These are phyloP conservation scores for Colletotrichum shisoi DNA, from an alignment of 2,329 filamentous ascomycete species.

Conservation along the genomic window DNA sequence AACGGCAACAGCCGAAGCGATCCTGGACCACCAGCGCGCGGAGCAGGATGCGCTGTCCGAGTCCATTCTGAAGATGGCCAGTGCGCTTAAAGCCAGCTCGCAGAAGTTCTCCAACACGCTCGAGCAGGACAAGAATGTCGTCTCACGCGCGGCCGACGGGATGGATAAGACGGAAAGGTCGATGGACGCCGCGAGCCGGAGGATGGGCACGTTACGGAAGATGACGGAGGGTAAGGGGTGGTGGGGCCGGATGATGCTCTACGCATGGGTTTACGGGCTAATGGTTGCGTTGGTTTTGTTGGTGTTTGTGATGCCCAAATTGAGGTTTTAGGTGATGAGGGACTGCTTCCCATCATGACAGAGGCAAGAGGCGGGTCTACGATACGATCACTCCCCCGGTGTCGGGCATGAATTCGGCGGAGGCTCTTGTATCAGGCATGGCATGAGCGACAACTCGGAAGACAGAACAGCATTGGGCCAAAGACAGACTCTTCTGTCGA, in stretches of 20 bases:
- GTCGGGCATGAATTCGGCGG: not conserved
- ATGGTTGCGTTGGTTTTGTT: constrained; percentile 80
- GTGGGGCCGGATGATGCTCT: constrained; percentile 84
- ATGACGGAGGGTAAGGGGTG: constrained; percentile 91
- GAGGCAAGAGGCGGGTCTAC: not conserved
- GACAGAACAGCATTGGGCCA: not conserved
- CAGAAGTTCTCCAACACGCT: constrained; percentile 75
- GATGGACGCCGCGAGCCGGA: constrained; percentile 77
- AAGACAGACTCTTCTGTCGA: not conserved
- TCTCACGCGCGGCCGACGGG: constrained; percentile 74
- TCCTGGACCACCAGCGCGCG: constrained; percentile 76
- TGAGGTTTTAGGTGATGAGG: constrained; percentile 71
- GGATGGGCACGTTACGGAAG: constrained; percentile 77
- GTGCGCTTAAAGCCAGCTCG: constrained; percentile 77
- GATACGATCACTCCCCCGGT: not conserved
- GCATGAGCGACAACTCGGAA: constrained; percentile 9
- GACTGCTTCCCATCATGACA: no score
- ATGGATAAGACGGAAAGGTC: constrained; percentile 78
- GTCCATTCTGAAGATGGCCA: constrained; percentile 82
- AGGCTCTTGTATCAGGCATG: not conserved
- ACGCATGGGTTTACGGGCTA: constrained; percentile 81
- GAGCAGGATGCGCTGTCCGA: constrained; percentile 85
- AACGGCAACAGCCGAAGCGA: constrained; percentile 69
- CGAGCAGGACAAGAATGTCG: constrained; percentile 74
- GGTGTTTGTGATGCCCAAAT: constrained; percentile 86